Percentiles rank a stretch among this genome's conserved stretches.
Conservation (phyloP, 352 stramenopile genomes). For the Peronospora farinosa region DNA sequence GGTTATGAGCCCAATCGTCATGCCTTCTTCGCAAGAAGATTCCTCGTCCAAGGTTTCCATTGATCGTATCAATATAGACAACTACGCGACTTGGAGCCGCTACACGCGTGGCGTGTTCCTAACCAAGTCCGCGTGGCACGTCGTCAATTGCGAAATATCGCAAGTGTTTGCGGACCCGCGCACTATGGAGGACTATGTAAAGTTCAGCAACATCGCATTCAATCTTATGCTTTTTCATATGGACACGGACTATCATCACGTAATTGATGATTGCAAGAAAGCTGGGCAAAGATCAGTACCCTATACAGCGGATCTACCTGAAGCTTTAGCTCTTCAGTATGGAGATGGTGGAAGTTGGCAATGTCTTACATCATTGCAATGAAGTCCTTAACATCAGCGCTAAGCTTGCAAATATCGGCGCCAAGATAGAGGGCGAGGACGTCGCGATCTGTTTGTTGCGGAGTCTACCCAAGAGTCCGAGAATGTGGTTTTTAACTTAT, state of each 20-base stretch:
- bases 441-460: constrained; percentile 2
- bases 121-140: too few species aligned
- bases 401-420: constrained; percentile 4
- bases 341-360: constrained; percentile 7
- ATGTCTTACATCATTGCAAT: too few species aligned
- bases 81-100: constrained; percentile 8
- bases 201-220: constrained; percentile 24
- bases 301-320: constrained; percentile 17
- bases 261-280: too few species aligned
- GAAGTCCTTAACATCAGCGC: constrained; percentile 6
- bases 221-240: constrained; percentile 17
- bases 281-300: too few species aligned
- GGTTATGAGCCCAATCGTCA: too few species aligned
- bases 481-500: too few species aligned
- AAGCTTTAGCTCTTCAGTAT: constrained; percentile 13
- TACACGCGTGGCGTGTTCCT: too few species aligned
- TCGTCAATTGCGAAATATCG: too few species aligned
- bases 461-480: constrained; percentile 4
- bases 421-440: constrained; percentile 4
- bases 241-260: constrained; percentile 20
- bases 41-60: too few species aligned
- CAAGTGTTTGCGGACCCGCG: not conserved
- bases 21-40: too few species aligned
- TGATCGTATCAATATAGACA: too few species aligned
- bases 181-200: constrained; percentile 16